Conservation (phyloP, 2,329 filamentous ascomycete genomes). For the Hypoxylon sp. region DNA sequence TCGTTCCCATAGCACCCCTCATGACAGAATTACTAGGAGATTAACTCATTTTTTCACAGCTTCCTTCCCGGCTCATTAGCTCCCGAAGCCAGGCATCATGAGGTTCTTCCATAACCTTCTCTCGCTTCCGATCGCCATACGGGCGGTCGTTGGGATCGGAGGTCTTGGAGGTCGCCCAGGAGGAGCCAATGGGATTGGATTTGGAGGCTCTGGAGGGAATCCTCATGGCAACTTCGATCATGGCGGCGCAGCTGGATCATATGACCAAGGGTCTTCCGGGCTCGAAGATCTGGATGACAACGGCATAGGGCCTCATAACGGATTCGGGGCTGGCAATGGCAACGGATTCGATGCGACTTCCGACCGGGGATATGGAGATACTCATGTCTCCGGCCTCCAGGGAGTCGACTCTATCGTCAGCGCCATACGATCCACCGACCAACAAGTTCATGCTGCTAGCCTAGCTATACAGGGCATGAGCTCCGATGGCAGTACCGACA, state of each 20-base stretch:
- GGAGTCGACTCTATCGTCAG: conserved; percentile 21
- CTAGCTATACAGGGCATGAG: conserved; percentile 18
- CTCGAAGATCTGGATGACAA: neutral
- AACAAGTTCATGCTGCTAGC: conserved; percentile 20
- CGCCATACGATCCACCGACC: conserved; percentile 22
- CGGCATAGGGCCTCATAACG: too few species aligned
- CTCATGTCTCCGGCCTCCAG: conserved; percentile 4
- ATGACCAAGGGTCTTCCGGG: neutral
- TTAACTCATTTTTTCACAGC: conserved; percentile 14
- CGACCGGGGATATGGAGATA: neutral
- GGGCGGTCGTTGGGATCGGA: conserved; percentile 3
- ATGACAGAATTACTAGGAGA: conserved; percentile 19
- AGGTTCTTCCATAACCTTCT: conserved; percentile 17
- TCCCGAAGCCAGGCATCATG: conserved; percentile 22
- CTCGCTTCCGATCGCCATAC: conserved; percentile 12
- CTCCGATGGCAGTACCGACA: conserved; percentile 19
- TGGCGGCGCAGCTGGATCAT: neutral
- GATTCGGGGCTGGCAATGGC: neutral
- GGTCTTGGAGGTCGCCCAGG: conserved; percentile 14
- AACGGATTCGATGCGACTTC: neutral
- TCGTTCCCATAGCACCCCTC: conserved; percentile 1
- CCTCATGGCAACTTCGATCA: conserved; percentile 7
- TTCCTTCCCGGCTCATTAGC: conserved; percentile 9
- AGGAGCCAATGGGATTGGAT: conserved; percentile 7
- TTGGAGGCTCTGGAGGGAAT: neutral